Evolutionary conservation across 2,329 filamentous ascomycete species (phyloP).

Genomic region (Neobulgaria alba): DNA sequence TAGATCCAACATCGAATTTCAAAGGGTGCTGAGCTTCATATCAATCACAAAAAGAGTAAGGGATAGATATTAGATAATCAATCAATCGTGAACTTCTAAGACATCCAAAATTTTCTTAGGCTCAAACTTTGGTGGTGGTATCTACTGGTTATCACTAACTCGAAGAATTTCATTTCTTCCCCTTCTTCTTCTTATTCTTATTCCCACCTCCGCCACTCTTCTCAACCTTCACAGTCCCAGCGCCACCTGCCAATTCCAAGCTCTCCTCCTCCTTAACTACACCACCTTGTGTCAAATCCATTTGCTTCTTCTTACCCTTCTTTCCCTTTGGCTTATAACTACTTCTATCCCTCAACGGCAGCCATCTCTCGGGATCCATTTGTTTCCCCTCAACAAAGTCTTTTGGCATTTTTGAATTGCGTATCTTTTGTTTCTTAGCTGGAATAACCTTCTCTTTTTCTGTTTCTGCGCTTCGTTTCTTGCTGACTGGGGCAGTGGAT

Average conservation of each 20-base stretch:
- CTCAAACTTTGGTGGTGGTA: too few relatives aligned
- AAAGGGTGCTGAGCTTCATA: too few relatives aligned
- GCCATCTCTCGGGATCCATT: conserved; percentile 85
- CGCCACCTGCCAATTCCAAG: conserved; percentile 53
- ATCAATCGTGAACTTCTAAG: too few relatives aligned
- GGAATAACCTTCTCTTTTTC: conserved; percentile 33
- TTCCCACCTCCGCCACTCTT: conserved; percentile 36
- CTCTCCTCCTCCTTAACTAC: conserved; percentile 66
- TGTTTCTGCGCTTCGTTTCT: conserved; percentile 41
- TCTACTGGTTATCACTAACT: too few relatives aligned
- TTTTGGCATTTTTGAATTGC: conserved; percentile 58
- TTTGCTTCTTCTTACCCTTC: conserved; percentile 79
- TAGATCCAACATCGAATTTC: too few relatives aligned
- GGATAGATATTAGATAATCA: too few relatives aligned
- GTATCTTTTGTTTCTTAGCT: conserved; percentile 48
- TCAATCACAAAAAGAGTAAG: too few relatives aligned
- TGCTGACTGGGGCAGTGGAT: conserved; percentile 31
- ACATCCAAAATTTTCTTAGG: too few relatives aligned
- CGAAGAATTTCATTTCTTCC: conserved; percentile 48
- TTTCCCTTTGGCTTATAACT: conserved; percentile 85
- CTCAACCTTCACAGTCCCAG: conserved; percentile 55
- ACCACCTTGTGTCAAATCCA: conserved; percentile 78
- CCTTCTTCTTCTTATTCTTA: conserved; percentile 35
- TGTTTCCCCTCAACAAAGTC: conserved; percentile 69
- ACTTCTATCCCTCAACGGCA: conserved; percentile 81